Evolutionary conservation across 495 filamentous ascomycete species (phyloP).

Genomic region (Podospora tetraspora): DNA sequence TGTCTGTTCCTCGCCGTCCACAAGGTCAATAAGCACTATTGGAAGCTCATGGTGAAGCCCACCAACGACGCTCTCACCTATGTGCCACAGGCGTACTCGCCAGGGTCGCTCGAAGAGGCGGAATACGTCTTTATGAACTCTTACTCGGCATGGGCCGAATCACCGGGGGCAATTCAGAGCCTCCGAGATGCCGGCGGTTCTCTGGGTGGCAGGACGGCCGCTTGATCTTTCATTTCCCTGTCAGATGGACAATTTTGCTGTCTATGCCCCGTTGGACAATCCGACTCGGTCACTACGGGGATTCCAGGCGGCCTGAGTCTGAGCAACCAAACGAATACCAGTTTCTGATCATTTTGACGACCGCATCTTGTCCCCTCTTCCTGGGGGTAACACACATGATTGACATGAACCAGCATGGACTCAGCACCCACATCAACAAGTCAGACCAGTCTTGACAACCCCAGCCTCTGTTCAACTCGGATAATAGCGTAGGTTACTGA

Average conservation of each 20-base stretch:
- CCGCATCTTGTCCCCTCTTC: not conserved
- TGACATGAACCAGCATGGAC: not conserved
- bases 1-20: not conserved
- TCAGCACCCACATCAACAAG: not conserved
- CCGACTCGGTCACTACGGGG: too few relatives aligned
- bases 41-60: slow-evolving; percentile 10
- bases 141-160: slow-evolving; percentile 15
- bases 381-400: not conserved
- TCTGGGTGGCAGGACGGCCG: not conserved
- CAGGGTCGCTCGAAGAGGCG: slow-evolving; percentile 12
- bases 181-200: not conserved
- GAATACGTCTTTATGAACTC: slow-evolving; percentile 12
- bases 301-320: not conserved
- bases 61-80: slow-evolving; percentile 1
- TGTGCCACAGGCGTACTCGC: not conserved
- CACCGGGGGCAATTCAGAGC: not conserved
- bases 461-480: not conserved
- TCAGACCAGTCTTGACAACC: not conserved
- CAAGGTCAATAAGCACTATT: slow-evolving; percentile 9
- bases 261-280: not conserved
- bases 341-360: not conserved
- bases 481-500: not conserved
- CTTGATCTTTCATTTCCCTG: not conserved
- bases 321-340: not conserved
- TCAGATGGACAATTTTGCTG: not conserved